These are phyloP conservation scores for Teratosphaeria gauchensis DNA, from an alignment of 2,329 filamentous ascomycete genomes.

Conservation along the genomic window DNA sequence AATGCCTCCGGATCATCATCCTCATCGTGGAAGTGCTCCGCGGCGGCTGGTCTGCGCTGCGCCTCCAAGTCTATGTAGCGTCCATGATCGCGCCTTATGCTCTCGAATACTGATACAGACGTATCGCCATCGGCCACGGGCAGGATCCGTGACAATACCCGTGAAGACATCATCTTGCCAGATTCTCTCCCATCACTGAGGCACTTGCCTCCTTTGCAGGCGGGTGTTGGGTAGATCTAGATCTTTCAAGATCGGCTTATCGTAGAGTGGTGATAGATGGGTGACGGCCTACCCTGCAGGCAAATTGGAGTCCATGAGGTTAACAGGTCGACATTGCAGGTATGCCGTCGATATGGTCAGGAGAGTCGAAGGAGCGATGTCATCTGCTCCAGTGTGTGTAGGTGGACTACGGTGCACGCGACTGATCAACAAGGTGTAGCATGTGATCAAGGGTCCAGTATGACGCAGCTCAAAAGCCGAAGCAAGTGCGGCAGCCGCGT, in stretches of 20 bases:
- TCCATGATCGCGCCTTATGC: constrained; percentile 35
- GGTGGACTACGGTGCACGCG: background rate
- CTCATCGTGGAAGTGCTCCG: constrained; percentile 44
- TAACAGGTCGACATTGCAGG: background rate
- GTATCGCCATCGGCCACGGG: constrained; percentile 30
- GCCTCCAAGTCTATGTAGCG: constrained; percentile 30
- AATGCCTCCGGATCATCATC: constrained; percentile 49
- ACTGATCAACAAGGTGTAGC: background rate
- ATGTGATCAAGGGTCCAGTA: background rate
- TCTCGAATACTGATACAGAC: constrained; percentile 30
- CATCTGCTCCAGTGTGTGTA: background rate
- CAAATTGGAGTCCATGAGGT: background rate
- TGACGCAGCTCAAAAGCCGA: background rate
- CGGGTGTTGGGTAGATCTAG: background rate
- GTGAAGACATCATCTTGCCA: constrained; percentile 40
- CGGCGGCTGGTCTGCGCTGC: constrained; percentile 35
- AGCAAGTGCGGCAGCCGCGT: background rate
- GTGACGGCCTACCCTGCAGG: background rate
- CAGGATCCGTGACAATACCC: constrained; percentile 42
- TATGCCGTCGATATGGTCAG: background rate
- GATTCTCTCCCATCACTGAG: background rate
- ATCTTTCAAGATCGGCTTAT: background rate
- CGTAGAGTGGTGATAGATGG: background rate
- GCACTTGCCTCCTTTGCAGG: background rate
- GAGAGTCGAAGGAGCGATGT: background rate